A percentile compares a stretch with the other conserved stretches of the same genome.
These are phyloP conservation scores for Mycosphaerella sp. DNA, from an alignment of 2,329 filamentous ascomycete genomes.

Conservation along the genomic window DNA sequence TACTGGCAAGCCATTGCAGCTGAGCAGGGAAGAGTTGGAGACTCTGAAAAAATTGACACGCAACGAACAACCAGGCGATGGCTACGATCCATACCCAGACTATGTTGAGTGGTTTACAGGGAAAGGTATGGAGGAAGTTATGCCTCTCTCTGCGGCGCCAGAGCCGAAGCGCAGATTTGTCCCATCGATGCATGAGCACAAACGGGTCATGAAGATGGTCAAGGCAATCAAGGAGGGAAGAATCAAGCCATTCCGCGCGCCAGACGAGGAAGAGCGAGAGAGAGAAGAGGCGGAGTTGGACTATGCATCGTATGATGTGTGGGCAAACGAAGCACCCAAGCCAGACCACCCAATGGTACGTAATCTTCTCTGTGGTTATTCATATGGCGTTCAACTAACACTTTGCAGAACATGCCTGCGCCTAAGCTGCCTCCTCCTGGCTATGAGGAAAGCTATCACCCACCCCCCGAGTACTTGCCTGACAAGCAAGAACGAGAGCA, in stretches of 20 bases:
- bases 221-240: constrained; percentile 90
- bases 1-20: constrained; percentile 84
- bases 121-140: constrained; percentile 72
- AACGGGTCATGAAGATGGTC: constrained; percentile 94
- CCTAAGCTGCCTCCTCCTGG: constrained; percentile 90
- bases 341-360: constrained; percentile 71
- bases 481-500: constrained; percentile 73
- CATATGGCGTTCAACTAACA: neutral
- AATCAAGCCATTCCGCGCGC: constrained; percentile 82
- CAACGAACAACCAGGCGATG: constrained; percentile 80
- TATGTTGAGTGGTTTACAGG: constrained; percentile 92
- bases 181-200: constrained; percentile 94
- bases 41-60: constrained; percentile 81
- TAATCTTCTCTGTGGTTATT: no score
- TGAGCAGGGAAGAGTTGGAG: constrained; percentile 82
- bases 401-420: constrained; percentile 65
- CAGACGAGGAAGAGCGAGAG: constrained; percentile 53
- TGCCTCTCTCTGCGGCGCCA: constrained; percentile 90
- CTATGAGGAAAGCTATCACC: constrained; percentile 95
- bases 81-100: constrained; percentile 88
- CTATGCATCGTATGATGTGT: constrained; percentile 76
- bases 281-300: constrained; percentile 64
- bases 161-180: constrained; percentile 95
- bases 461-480: constrained; percentile 87
- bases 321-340: constrained; percentile 82